Conservation (phyloP, 768 basidiomycete genomes). For the Mycena amicta region DNA sequence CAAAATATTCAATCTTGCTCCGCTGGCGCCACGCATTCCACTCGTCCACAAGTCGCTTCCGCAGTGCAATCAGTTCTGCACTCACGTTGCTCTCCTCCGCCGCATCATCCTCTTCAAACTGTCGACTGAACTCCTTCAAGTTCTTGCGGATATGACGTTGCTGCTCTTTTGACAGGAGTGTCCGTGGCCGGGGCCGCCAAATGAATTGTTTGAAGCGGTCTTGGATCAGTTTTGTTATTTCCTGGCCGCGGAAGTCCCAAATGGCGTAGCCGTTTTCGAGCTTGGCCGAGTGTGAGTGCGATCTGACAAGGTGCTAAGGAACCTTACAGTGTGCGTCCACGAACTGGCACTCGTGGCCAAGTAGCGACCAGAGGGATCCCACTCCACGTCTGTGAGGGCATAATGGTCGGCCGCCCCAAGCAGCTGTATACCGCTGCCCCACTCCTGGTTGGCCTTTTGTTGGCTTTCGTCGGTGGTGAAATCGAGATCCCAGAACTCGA, state of each 20-base stretch:
- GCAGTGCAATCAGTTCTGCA: conserved; percentile 87
- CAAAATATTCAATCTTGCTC: conserved; percentile 66
- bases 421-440: conserved; percentile 84
- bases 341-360: conserved; percentile 91
- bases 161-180: conserved; percentile 83
- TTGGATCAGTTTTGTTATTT: conserved; percentile 83
- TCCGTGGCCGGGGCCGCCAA: conserved; percentile 95
- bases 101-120: conserved; percentile 96
- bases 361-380: conserved; percentile 97
- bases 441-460: conserved; percentile 69
- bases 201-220: conserved; percentile 99
- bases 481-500: conserved; percentile 99
- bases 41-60: conserved; percentile 92
- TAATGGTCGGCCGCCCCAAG: conserved; percentile 92
- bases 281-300: conserved; percentile 41
- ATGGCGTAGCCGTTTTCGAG: conserved; percentile 95
- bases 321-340: conserved; percentile 88
- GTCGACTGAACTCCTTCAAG: conserved; percentile 86
- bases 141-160: conserved; percentile 86
- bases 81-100: conserved; percentile 93
- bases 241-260: conserved; percentile 98
- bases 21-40: conserved; percentile 96
- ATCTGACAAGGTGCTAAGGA: conserved; percentile 8
- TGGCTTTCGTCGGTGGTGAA: conserved; percentile 69
- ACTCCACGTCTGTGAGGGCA: conserved; percentile 95